Evolutionary conservation across 345 rosid species (phyloP).

Genomic region (Citrus mangshanensis): DNA sequence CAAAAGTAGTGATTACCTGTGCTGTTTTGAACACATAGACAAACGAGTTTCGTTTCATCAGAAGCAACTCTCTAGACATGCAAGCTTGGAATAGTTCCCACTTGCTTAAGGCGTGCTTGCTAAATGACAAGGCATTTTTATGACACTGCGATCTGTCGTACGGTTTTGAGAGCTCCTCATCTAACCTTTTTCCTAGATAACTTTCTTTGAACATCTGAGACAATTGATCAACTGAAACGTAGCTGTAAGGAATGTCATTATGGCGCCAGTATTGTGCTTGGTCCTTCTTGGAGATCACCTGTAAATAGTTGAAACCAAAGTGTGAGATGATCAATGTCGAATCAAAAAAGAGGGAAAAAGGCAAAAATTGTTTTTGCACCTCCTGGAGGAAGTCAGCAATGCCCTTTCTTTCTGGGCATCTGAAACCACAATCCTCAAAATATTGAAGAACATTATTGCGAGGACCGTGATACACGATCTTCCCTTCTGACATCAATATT

Average conservation of each 20-base stretch:
- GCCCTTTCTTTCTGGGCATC: conserved; percentile 51
- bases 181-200: conserved; percentile 24
- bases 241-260: conserved; percentile 25
- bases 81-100: conserved; percentile 44
- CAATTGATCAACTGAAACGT: conserved; percentile 35
- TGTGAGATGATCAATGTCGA: neutral
- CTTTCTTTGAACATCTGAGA: conserved; percentile 25
- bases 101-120: conserved; percentile 32
- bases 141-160: conserved; percentile 26
- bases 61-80: conserved; percentile 43
- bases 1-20: conserved; percentile 14
- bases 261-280: conserved; percentile 48
- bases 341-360: neutral
- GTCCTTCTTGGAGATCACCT: conserved; percentile 52
- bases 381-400: conserved; percentile 57
- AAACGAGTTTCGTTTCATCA: conserved; percentile 43
- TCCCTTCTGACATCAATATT: conserved; percentile 53
- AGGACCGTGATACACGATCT: conserved; percentile 52
- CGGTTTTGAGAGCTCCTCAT: conserved; percentile 27
- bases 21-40: conserved; percentile 40
- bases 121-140: conserved; percentile 25
- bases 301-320: neutral
- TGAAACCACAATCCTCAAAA: conserved; percentile 56
- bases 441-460: conserved; percentile 32
- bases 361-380: conserved; percentile 13